Percentiles rank a stretch among this genome's conserved stretches.
Evolutionary conservation across 352 stramenopile genomes (phyloP).

Genomic region (Aphanomyces stellatus): DNA sequence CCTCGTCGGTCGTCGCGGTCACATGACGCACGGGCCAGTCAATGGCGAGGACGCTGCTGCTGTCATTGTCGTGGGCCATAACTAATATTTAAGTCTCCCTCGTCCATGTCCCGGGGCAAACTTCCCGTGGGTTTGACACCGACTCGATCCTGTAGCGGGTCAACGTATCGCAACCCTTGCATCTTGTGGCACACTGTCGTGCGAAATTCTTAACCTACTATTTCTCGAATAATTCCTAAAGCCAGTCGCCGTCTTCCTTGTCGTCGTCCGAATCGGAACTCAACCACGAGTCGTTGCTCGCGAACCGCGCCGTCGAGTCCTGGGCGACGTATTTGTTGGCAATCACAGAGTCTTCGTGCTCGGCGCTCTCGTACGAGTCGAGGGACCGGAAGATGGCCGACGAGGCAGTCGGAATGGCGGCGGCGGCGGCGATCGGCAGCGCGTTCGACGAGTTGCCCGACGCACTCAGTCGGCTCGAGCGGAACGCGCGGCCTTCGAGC

Average conservation of each 20-base stretch:
- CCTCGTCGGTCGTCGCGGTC: no score
- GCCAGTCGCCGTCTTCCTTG: slow-evolving; percentile 19
- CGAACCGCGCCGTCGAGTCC: neutral
- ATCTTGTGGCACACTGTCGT: no score
- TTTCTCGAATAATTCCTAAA: no score
- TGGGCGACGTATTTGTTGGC: slow-evolving; percentile 2
- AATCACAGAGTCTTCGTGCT: slow-evolving; percentile 9
- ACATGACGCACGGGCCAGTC: no score
- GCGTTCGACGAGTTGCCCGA: neutral
- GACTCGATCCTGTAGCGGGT: no score
- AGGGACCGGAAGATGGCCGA: slow-evolving; percentile 8
- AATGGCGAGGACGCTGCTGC: no score
- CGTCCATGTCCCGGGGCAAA: no score
- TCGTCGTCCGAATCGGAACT: slow-evolving; percentile 17
- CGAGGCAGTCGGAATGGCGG: neutral
- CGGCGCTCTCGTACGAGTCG: slow-evolving; percentile 13
- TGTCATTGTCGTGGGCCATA: no score
- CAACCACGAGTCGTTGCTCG: slow-evolving; percentile 12
- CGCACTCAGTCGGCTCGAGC: neutral
- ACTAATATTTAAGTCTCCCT: no score
- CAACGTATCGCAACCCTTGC: no score
- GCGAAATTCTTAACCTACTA: no score
- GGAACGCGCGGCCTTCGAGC: slow-evolving; percentile 7
- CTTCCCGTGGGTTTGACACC: no score
- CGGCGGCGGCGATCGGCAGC: neutral